Evolutionary conservation across 2,329 filamentous ascomycete species (phyloP).

Genomic region (Colletotrichum sp.): DNA sequence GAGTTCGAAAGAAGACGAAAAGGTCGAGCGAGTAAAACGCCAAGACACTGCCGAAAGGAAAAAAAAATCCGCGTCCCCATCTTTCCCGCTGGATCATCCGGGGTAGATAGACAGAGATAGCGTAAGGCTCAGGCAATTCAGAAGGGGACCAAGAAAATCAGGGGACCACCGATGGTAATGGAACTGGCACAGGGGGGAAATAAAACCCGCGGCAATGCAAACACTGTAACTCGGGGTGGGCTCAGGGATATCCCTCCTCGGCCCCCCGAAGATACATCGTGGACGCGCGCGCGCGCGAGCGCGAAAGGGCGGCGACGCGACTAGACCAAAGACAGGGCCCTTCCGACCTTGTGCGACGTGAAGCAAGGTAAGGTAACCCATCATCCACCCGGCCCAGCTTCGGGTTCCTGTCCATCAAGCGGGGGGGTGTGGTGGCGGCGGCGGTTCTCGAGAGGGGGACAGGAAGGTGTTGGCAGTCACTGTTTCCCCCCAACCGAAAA

Average conservation of each 20-base stretch:
- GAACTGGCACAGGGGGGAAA: neutral
- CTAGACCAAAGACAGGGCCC: neutral
- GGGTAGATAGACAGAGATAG: neutral
- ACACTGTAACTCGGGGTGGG: neutral
- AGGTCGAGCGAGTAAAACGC: neutral
- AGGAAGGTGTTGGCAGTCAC: neutral
- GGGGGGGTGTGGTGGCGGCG: neutral
- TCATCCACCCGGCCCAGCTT: neutral
- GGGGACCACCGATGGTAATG: neutral
- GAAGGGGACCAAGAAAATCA: neutral
- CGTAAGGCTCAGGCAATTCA: neutral
- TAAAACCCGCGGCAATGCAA: neutral
- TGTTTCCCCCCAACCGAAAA: neutral
- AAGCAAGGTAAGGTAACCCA: neutral
- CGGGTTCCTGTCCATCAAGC: conserved; percentile 7
- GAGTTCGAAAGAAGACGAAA: neutral
- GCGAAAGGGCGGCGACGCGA: neutral
- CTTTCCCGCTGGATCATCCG: neutral
- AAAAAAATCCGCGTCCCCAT: neutral
- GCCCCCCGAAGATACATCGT: neutral
- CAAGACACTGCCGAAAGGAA: neutral
- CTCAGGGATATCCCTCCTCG: neutral
- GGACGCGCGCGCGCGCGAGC: neutral
- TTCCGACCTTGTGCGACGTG: neutral
- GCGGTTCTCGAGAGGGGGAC: neutral